phyloP scores from a whole-genome alignment of 2,329 filamentous ascomycete genomes.

The Colletotrichum lupini region DNA sequence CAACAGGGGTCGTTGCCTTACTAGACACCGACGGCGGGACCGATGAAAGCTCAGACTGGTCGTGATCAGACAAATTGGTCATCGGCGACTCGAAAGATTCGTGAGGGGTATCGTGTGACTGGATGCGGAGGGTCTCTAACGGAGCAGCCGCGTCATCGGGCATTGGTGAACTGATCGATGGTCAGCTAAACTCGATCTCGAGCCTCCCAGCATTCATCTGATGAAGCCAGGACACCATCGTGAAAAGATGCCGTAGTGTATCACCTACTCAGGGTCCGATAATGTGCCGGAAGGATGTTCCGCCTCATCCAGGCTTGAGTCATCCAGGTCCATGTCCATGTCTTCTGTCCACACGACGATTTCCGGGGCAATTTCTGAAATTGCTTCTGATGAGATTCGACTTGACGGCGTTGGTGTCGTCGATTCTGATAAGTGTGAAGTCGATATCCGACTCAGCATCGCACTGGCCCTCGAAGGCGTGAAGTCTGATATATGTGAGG shows the following conservation, averaged over 20 bases:
- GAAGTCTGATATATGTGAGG: conserved; percentile 41
- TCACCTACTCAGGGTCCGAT: conserved; percentile 31
- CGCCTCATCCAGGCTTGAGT: conserved; percentile 35
- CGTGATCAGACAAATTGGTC: conserved; percentile 63
- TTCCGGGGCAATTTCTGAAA: conserved; percentile 51
- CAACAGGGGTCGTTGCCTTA: conserved; percentile 72
- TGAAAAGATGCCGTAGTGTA: neutral
- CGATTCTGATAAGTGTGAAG: conserved; percentile 41
- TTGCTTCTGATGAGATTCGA: conserved; percentile 46
- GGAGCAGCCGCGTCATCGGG: conserved; percentile 8
- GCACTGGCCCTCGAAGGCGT: conserved; percentile 35
- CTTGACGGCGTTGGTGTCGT: conserved; percentile 36
- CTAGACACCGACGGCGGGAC: conserved; percentile 66
- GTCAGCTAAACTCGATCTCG: neutral
- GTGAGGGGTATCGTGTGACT: conserved; percentile 37
- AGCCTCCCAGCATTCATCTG: neutral
- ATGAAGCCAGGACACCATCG: neutral
- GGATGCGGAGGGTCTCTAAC: conserved; percentile 11
- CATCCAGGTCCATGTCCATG: conserved; percentile 51
- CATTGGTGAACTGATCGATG: conserved; percentile 8
- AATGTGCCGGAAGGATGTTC: conserved; percentile 22
- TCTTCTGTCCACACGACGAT: conserved; percentile 58
- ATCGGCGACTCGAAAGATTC: conserved; percentile 65
- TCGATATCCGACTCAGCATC: conserved; percentile 44
- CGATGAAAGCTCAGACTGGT: conserved; percentile 67